Evolutionary conservation across 352 stramenopile genomes (phyloP).

Genomic region (Pythium rishiriense): DNA sequence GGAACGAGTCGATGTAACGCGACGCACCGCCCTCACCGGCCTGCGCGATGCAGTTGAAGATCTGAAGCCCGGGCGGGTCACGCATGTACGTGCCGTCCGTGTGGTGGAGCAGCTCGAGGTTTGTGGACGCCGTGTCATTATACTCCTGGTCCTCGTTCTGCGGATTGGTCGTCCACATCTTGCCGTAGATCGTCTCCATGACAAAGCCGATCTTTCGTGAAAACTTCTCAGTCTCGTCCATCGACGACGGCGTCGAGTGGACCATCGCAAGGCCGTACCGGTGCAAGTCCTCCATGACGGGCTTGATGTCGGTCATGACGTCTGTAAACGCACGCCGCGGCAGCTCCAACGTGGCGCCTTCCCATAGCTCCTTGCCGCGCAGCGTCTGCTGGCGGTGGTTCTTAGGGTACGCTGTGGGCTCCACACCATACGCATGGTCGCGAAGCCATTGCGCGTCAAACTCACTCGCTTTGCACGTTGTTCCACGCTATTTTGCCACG

Average conservation of each 20-base stretch:
- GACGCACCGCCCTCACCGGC: conserved; percentile 70
- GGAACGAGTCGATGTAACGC: conserved; percentile 82
- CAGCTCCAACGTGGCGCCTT: conserved; percentile 40
- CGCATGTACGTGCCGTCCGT: conserved; percentile 89
- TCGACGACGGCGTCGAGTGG: conserved; percentile 57
- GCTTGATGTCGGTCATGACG: conserved; percentile 55
- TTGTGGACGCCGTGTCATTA: conserved; percentile 89
- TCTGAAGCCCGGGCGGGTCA: conserved; percentile 84
- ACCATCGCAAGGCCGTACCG: conserved; percentile 70
- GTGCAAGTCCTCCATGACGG: conserved; percentile 75
- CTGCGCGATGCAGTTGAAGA: conserved; percentile 88
- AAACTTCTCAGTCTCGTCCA: conserved; percentile 83
- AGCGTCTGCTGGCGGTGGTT: conserved; percentile 62
- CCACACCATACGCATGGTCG: conserved; percentile 63
- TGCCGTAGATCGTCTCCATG: conserved; percentile 85
- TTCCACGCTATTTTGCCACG: conserved; percentile 41
- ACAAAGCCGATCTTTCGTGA: conserved; percentile 83
- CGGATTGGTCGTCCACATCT: conserved; percentile 89
- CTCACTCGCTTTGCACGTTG: conserved; percentile 53
- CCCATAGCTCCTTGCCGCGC: conserved; percentile 55
- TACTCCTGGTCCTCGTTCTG: conserved; percentile 65
- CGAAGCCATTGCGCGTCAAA: conserved; percentile 78
- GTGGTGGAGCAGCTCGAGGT: conserved; percentile 82
- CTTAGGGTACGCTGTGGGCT: conserved; percentile 44
- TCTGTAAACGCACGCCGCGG: conserved; percentile 46